Base-by-base conservation (phyloP, 2,329 filamentous ascomycete species). In the Fusarium sp. region DNA sequence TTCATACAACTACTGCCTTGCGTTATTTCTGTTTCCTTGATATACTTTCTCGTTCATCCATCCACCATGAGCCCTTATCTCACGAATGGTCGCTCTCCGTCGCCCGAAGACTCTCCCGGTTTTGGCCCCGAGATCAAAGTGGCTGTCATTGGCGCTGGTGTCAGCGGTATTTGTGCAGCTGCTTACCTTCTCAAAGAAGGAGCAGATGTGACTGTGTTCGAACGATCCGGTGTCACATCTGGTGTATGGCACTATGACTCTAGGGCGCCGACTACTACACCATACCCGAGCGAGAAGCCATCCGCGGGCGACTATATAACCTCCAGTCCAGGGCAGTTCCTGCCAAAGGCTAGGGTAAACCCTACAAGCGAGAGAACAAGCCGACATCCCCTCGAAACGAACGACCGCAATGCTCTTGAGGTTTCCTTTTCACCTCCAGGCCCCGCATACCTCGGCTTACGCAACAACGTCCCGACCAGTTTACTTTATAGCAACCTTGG, bases 391-490 rank as follows among this genome's bases (percentile, higher is more conserved):
- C 58, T 67, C 1, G 36, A 56, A 0, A 25, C 2, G 0, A 9
- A 43, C 4, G 36, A 68, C 6, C 10, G 19, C 0, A 25, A 63
- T 2, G 28, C 31, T 13, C 40, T 64, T 1, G 40, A 60, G 12
- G 45, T 61, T 6, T 43, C 65, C 1, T 71, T 71, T 38, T 64
- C 69, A 1, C 65, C 53, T 25, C 74, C 73, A 0, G 74, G 74
- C 1, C 77, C 92, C 81, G 78, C 85, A 83, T 76, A 83, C 55
- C 75, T 74, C 6, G 81, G 83, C 3, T 76, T 93, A 7, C 88
- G 88, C 70, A 92, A 90, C 32, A 95, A 94, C 68, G 89, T 93
- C 4, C 89, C 91, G 0, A 87, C 88, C n/a, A 80, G 73, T 22
- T 67, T 83, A 3, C 77, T 83, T 74, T 72, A 74, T 38, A 81